phyloP scores from a whole-genome alignment of 208 protist species.

The Trypanosoma boissoni region DNA sequence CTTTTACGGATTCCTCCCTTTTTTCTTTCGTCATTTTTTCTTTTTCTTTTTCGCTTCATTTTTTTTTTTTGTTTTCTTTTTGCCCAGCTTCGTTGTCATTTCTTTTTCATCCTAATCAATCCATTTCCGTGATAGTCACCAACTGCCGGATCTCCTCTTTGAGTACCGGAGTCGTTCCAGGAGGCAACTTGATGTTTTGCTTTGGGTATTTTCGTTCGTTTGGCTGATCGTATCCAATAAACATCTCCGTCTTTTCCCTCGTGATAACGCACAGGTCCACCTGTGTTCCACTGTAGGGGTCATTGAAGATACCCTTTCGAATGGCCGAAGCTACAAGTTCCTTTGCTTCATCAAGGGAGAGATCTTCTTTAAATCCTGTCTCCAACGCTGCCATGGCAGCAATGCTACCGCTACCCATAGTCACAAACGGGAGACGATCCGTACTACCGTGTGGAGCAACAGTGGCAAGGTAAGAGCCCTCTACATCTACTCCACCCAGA shows the following conservation, averaged over 20 bases:
- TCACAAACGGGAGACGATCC: slow-evolving; percentile 97
- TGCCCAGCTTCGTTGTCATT: neutral
- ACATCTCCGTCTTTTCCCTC: slow-evolving; percentile 77
- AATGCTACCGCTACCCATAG: slow-evolving; percentile 99
- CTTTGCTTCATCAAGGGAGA: slow-evolving; percentile 97
- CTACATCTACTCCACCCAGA: slow-evolving; percentile 98
- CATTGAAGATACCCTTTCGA: slow-evolving; percentile 99
- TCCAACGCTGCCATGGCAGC: slow-evolving; percentile 99
- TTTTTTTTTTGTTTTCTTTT: slow-evolving; percentile 12
- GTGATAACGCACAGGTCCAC: slow-evolving; percentile 99
- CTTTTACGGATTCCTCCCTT: slow-evolving; percentile 3
- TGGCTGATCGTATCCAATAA: slow-evolving; percentile 83
- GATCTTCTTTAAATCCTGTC: slow-evolving; percentile 92
- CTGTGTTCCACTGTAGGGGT: slow-evolving; percentile 99
- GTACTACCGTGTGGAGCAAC: slow-evolving; percentile 98
- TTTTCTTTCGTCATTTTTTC: slow-evolving; percentile 4
- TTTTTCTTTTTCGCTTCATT: slow-evolving; percentile 1
- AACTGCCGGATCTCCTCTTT: slow-evolving; percentile 76
- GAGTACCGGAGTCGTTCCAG: slow-evolving; percentile 76
- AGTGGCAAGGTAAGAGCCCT: slow-evolving; percentile 96
- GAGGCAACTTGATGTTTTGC: slow-evolving; percentile 63
- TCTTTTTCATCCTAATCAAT: slow-evolving; percentile 15
- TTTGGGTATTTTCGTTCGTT: slow-evolving; percentile 82
- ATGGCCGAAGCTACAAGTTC: slow-evolving; percentile 97
- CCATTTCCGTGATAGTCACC: slow-evolving; percentile 73